Percentiles rank a stretch among this genome's conserved stretches.
Evolutionary conservation across 805 yeast species (phyloP).

Genomic region (Starmerella lactis-condensi): DNA sequence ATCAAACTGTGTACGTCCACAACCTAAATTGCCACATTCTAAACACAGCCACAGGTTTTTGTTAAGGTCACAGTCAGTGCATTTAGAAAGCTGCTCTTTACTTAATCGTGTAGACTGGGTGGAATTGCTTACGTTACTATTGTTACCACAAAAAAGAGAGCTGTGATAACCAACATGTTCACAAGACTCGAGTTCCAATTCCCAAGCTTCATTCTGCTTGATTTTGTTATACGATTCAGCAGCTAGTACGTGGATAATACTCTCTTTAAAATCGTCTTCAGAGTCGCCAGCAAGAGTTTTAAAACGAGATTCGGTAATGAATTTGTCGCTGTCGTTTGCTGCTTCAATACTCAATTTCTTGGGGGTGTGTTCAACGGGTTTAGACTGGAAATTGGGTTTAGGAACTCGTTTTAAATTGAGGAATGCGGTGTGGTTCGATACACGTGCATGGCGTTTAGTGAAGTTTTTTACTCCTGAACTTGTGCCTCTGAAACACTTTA

Average conservation of each 20-base stretch:
- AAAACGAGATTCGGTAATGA: constrained; percentile 28
- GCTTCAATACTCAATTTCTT: constrained; percentile 52
- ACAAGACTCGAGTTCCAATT: constrained; percentile 67
- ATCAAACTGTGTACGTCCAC: constrained; percentile 91
- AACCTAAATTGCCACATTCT: constrained; percentile 76
- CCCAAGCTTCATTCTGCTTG: constrained; percentile 79
- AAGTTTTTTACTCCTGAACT: constrained; percentile 52
- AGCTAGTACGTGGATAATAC: constrained; percentile 31
- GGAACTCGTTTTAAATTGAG: constrained; percentile 39
- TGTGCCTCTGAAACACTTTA: constrained; percentile 36
- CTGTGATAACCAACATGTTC: constrained; percentile 45
- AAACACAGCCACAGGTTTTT: constrained; percentile 87
- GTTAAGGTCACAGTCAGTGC: constrained; percentile 29
- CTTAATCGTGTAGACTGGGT: constrained; percentile 2
- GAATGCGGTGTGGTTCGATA: constrained; percentile 36
- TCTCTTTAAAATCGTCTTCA: constrained; percentile 6
- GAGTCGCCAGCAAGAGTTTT: constrained; percentile 23
- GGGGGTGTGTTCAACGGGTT: constrained; percentile 31
- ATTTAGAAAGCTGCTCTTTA: constrained; percentile 16
- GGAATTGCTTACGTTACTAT: constrained; percentile 3
- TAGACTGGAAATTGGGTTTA: constrained; percentile 47
- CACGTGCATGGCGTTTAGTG: constrained; percentile 36
- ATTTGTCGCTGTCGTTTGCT: constrained; percentile 43
- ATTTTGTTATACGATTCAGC: constrained; percentile 42
- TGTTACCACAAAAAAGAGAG: constrained; percentile 21